Evolutionary conservation across 129 eudicot genomes (phyloP).

Genomic region (Flaveria trinervia): DNA sequence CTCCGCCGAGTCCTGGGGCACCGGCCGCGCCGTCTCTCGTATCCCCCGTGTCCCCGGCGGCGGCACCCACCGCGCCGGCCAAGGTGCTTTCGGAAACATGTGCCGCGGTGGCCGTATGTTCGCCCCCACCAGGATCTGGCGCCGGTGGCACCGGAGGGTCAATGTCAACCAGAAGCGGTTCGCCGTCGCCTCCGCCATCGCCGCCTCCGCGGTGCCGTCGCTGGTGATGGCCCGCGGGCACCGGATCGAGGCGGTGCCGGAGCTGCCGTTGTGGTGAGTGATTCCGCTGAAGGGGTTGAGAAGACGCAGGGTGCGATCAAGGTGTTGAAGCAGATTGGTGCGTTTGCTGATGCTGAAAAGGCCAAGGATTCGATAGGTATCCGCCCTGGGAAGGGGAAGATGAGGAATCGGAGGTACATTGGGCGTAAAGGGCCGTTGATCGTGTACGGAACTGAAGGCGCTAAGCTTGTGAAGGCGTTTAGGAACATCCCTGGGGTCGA

Average conservation of each 20-base stretch:
- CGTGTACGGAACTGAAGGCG: conserved; percentile 70
- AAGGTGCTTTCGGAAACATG: conserved; percentile 80
- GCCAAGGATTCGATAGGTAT: conserved; percentile 58
- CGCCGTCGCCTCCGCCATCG: conserved; percentile 66
- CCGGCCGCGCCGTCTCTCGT: conserved; percentile 78
- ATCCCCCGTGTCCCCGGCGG: conserved; percentile 84
- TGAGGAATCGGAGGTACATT: conserved; percentile 70
- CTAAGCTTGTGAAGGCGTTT: conserved; percentile 67
- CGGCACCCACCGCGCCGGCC: conserved; percentile 77
- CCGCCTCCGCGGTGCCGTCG: conserved; percentile 57
- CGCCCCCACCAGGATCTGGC: conserved; percentile 76
- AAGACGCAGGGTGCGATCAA: conserved; percentile 54
- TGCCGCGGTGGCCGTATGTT: conserved; percentile 82
- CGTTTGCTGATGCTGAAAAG: conserved; percentile 59
- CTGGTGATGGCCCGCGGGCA: conserved; percentile 75
- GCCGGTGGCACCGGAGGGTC: conserved; percentile 59
- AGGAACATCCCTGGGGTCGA: conserved; percentile 71
- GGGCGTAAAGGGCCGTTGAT: conserved; percentile 65
- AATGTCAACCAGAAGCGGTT: conserved; percentile 57
- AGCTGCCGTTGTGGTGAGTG: conserved; percentile 66
- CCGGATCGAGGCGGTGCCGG: conserved; percentile 61
- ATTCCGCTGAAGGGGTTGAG: conserved; percentile 57
- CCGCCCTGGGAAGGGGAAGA: conserved; percentile 71
- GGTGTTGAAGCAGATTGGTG: conserved; percentile 60
- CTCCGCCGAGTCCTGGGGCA: conserved; percentile 83